phyloP scores from a whole-genome alignment of 306 rosid species.

The Sindora glabra region DNA sequence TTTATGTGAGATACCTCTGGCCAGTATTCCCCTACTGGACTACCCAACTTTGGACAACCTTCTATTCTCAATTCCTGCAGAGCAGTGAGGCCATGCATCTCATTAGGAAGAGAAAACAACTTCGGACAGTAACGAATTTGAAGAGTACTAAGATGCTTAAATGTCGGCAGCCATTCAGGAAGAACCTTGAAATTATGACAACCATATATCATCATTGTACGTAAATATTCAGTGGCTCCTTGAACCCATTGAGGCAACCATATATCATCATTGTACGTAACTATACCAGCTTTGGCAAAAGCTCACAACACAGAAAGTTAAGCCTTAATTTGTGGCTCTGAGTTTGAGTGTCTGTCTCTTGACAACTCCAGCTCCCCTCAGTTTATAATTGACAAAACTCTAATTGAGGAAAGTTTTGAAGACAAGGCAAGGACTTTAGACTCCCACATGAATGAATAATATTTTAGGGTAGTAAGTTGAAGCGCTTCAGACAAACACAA shows the following conservation, averaged over 20 bases:
- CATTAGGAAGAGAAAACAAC: neutral
- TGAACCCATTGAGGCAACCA: neutral
- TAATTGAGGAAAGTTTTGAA: neutral
- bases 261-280: no score
- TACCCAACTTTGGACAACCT: neutral
- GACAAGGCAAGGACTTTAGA: neutral
- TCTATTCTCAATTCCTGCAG: neutral
- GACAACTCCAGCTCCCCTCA: no score
- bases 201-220: neutral
- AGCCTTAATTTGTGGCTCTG: neutral
- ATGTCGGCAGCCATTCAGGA: neutral
- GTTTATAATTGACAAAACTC: no score
- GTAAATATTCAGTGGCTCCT: neutral
- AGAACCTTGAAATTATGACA: neutral
- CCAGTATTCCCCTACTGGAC: neutral
- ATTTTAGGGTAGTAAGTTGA: neutral
- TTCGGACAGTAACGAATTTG: neutral
- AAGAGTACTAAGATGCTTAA: neutral
- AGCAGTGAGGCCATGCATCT: neutral
- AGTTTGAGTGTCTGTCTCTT: no score
- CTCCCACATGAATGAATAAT: neutral
- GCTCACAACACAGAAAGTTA: neutral
- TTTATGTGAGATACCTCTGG: neutral
- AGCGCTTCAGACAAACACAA: neutral
- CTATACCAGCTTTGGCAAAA: neutral